phyloP scores from a whole-genome alignment of 495 filamentous ascomycete genomes.

The Xylaria scruposa region DNA sequence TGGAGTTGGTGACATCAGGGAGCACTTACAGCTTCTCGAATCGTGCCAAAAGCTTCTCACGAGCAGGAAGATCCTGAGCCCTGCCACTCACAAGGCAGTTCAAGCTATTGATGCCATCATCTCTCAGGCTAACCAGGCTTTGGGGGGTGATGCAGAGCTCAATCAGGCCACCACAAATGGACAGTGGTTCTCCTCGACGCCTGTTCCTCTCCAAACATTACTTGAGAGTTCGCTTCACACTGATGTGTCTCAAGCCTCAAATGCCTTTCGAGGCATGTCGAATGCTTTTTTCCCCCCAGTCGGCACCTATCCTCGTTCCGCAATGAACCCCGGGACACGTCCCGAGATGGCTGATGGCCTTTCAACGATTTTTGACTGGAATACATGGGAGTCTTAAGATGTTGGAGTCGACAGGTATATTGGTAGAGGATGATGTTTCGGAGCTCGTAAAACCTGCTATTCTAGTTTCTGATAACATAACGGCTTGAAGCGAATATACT shows the following conservation, averaged over 20 bases:
- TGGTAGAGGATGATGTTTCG: background rate
- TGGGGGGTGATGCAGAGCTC: background rate
- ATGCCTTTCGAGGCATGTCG: background rate
- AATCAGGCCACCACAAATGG: background rate
- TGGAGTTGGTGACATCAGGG: background rate
- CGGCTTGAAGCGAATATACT: background rate
- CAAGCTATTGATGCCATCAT: background rate
- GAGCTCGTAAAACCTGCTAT: background rate
- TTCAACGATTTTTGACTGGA: background rate
- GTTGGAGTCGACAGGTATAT: background rate
- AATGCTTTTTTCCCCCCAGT: background rate
- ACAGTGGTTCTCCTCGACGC: background rate
- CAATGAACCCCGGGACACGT: background rate
- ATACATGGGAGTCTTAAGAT: slow-evolving; percentile 1
- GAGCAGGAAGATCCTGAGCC: background rate
- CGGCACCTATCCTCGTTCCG: background rate
- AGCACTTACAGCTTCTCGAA: background rate
- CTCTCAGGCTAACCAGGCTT: background rate
- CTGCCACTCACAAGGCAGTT: background rate
- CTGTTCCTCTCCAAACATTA: background rate
- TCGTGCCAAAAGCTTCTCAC: background rate
- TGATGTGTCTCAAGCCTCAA: background rate
- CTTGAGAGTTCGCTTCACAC: background rate
- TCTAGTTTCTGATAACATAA: background rate
- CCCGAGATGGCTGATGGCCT: background rate